These are phyloP conservation scores for Penicillium cosmopolitanum DNA, from an alignment of 495 filamentous ascomycete genomes.

Conservation along the genomic window DNA sequence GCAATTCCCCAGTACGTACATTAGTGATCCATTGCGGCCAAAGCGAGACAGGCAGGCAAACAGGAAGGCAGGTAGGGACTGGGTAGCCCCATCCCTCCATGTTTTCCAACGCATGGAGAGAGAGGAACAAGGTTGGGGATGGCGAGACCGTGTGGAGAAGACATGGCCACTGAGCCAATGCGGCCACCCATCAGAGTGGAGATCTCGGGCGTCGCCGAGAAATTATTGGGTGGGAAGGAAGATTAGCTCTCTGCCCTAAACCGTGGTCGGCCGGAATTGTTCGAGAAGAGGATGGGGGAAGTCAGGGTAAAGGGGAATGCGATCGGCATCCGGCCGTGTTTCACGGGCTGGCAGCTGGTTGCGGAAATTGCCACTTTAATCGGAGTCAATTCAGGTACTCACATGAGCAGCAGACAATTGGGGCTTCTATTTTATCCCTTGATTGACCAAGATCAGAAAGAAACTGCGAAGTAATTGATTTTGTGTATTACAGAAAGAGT, in stretches of 20 bases:
- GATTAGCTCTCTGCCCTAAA: slow-evolving; percentile 18
- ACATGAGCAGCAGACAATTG: no score
- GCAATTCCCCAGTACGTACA: background rate
- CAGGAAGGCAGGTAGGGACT: no score
- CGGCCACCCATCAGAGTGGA: slow-evolving; percentile 9
- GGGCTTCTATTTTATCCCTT: background rate
- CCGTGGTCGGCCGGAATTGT: slow-evolving; percentile 7
- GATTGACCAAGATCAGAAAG: background rate
- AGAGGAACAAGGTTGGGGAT: background rate
- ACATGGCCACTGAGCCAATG: slow-evolving; percentile 10
- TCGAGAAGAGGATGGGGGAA: slow-evolving; percentile 7
- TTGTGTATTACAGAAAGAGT: background rate
- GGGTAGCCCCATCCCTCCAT: slow-evolving; percentile 5
- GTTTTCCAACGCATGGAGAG: slow-evolving; percentile 14
- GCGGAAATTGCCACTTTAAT: background rate
- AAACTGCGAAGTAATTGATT: background rate
- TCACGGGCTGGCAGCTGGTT: background rate
- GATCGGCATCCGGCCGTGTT: slow-evolving; percentile 8
- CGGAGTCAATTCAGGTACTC: background rate
- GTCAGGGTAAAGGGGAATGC: background rate
- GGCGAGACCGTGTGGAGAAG: slow-evolving; percentile 11
- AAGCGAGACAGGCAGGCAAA: background rate
- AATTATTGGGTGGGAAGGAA: background rate
- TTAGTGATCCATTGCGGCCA: background rate
- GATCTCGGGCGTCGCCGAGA: slow-evolving; percentile 5